A percentile compares a stretch with the other conserved stretches of the same genome.
phyloP scores from a whole-genome alignment of 2,329 filamentous ascomycete genomes.

The Neofusicoccum sp. region DNA sequence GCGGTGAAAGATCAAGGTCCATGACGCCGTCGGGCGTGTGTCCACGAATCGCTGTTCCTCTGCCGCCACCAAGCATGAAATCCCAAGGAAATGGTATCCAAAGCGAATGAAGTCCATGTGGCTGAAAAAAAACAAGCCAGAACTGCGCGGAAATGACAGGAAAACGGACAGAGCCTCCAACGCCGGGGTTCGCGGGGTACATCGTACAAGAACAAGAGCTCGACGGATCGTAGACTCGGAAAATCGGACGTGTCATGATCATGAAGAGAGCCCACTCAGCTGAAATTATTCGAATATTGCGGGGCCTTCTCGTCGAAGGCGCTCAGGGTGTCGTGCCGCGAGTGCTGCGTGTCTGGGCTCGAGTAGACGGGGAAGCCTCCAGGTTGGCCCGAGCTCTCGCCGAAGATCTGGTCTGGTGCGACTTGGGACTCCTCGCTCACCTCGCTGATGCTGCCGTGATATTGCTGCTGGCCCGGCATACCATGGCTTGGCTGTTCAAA shows the following conservation, averaged over 20 bases:
- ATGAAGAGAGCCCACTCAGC: not conserved
- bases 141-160: not conserved
- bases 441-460: slow-evolving; percentile 11
- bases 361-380: slow-evolving; percentile 1
- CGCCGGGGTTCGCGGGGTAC: not conserved
- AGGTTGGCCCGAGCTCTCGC: not conserved
- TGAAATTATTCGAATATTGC: slow-evolving; percentile 14
- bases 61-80: no score
- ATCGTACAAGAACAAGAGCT: not conserved
- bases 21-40: not conserved
- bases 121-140: not conserved
- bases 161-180: not conserved
- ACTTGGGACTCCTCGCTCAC: slow-evolving; percentile 13
- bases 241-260: not conserved
- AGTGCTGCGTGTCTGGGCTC: slow-evolving; percentile 2
- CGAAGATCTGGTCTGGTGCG: not conserved
- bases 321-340: slow-evolving; percentile 12
- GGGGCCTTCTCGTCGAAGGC: slow-evolving; percentile 16
- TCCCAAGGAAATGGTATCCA: slow-evolving; percentile 7
- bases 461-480: not conserved
- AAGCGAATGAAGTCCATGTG: slow-evolving; percentile 11
- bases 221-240: not conserved
- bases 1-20: slow-evolving; percentile 3
- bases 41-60: slow-evolving; percentile 2
- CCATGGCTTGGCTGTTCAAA: slow-evolving; percentile 10